Evolutionary conservation across 2,329 filamentous ascomycete genomes (phyloP).

Genomic region (Xylariaceae sp.): DNA sequence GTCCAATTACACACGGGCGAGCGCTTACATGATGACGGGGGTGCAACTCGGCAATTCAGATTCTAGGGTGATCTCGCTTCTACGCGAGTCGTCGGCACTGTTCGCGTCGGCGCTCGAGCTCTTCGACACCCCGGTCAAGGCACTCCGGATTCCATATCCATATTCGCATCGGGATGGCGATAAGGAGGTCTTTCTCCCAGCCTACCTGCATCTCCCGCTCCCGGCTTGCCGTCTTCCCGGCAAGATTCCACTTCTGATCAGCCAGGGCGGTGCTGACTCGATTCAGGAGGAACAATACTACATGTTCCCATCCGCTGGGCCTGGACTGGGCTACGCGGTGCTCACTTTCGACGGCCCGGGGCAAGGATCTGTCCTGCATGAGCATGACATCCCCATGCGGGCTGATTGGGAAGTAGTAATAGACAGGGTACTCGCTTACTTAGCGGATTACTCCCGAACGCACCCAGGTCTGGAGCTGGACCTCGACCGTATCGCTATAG

Average conservation of each 20-base stretch:
- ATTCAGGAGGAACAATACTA: background rate
- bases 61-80: too few relatives aligned
- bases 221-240: background rate
- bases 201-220: background rate
- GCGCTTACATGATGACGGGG: background rate
- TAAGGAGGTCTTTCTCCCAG: background rate
- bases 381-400: background rate
- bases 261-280: background rate
- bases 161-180: background rate
- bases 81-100: background rate
- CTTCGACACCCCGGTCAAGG: background rate
- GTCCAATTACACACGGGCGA: background rate
- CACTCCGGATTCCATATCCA: background rate
- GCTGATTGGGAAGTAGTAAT: background rate
- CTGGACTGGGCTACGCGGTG: background rate
- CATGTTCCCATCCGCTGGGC: background rate
- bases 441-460: background rate
- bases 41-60: background rate
- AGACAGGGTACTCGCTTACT: background rate
- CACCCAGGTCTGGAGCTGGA: background rate
- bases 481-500: background rate
- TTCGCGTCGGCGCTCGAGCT: background rate
- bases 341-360: background rate
- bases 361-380: background rate
- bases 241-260: background rate